Percentiles rank a stretch among this genome's conserved stretches.
Conservation (phyloP, 495 filamentous ascomycete species). For the Neurospora discreta region DNA sequence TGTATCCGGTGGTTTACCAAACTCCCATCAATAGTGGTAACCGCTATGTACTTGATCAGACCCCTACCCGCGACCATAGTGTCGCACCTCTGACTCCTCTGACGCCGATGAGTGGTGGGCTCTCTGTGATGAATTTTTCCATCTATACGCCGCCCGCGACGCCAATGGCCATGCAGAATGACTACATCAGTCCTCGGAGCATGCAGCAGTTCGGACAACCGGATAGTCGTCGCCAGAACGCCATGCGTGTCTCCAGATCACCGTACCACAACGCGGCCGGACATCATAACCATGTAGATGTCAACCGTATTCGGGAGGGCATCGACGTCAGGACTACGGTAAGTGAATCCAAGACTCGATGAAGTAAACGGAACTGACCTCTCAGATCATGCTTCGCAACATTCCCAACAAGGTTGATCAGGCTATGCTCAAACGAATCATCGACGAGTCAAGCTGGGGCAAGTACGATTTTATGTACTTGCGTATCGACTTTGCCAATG, state of each 20-base stretch:
- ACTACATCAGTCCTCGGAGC: constrained; percentile 19
- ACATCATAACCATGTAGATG: constrained; percentile 58
- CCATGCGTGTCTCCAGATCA: constrained; percentile 26
- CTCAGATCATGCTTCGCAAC: constrained; percentile 87
- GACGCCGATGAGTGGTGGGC: constrained; percentile 9
- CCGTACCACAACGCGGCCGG: constrained; percentile 31
- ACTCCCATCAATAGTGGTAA: constrained; percentile 12
- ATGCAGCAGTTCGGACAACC: constrained; percentile 18
- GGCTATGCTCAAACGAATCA: constrained; percentile 64
- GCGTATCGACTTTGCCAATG: constrained; percentile 82
- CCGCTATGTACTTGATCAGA: constrained; percentile 26
- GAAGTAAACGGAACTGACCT: constrained; percentile 3
- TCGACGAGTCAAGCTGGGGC: constrained; percentile 67
- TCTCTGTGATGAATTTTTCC: constrained; percentile 15
- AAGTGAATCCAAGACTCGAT: constrained; percentile 16
- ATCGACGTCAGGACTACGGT: constrained; percentile 66
- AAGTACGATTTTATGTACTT: constrained; percentile 93
- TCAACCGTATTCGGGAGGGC: constrained; percentile 51
- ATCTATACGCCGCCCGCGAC: constrained; percentile 24
- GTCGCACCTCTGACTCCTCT: constrained; percentile 10
- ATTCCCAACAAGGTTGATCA: constrained; percentile 86
- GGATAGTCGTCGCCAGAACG: constrained; percentile 30
- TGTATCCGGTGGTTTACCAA: constrained; percentile 28
- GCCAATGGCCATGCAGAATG: constrained; percentile 19
- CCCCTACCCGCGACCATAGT: constrained; percentile 21